A percentile compares a stretch with the other conserved stretches of the same genome.
phyloP scores from a whole-genome alignment of 148 eudicot genomes.

The Heliosperma pusillum region DNA sequence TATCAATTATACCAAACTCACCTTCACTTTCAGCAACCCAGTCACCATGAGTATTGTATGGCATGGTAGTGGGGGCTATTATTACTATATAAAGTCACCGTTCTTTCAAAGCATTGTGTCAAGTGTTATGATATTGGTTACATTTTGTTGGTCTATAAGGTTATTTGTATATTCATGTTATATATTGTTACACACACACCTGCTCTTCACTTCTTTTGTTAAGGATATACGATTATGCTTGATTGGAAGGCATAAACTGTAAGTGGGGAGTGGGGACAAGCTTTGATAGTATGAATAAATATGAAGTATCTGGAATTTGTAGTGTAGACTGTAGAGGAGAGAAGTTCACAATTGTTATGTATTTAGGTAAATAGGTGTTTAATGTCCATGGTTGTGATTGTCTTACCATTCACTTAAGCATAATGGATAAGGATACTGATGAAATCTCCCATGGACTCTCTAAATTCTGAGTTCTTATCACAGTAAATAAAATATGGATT shows the following conservation, averaged over 20 bases:
- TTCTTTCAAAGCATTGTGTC: not conserved
- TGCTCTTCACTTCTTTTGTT: not conserved
- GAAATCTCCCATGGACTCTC: not conserved
- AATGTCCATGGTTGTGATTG: no score
- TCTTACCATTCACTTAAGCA: no score
- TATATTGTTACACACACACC: not conserved
- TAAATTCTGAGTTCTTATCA: not conserved
- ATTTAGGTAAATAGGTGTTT: no score
- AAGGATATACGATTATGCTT: not conserved
- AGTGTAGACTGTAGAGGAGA: not conserved
- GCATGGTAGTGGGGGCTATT: not conserved
- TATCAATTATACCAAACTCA: not conserved
- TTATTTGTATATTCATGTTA: not conserved
- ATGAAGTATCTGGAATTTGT: not conserved
- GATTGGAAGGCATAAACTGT: not conserved
- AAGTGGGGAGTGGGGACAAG: no score
- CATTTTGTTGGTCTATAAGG: no score
- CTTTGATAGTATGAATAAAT: no score
- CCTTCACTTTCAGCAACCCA: not conserved
- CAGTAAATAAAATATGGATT: no score
- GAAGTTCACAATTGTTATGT: no score
- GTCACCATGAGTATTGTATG: no score
- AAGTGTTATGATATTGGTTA: not conserved
- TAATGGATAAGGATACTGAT: no score
- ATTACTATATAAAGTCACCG: not conserved